These are phyloP conservation scores for Blastomyces parvus DNA, from an alignment of 2,329 filamentous ascomycete genomes.

Conservation along the genomic window DNA sequence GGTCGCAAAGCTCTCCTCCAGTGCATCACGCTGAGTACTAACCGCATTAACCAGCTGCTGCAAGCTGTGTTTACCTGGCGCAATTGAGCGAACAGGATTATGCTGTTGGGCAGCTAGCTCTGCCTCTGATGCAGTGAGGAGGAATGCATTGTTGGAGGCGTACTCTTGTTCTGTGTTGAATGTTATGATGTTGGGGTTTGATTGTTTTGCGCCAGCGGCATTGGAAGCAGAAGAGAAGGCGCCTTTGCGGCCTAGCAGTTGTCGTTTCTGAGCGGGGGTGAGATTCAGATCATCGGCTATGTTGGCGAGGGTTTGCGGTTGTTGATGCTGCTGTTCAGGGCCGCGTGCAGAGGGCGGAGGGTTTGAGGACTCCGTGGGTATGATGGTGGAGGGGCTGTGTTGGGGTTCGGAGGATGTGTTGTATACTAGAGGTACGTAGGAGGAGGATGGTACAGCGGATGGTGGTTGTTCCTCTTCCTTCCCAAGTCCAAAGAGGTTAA, in stretches of 20 bases:
- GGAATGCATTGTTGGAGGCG: constrained; percentile 66
- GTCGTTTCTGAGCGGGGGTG: constrained; percentile 63
- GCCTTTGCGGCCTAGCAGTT: constrained; percentile 66
- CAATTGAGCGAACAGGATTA: constrained; percentile 72
- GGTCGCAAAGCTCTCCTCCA: constrained; percentile 85
- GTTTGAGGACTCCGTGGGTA: constrained; percentile 10
- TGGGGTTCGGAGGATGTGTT: constrained; percentile 18
- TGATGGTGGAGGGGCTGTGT: background rate
- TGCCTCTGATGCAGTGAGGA: constrained; percentile 55
- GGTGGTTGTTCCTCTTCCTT: constrained; percentile 20
- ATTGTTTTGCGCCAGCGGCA: constrained; percentile 27
- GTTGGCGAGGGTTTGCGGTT: constrained; percentile 50
- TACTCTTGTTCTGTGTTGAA: constrained; percentile 90
- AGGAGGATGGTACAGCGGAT: constrained; percentile 11
- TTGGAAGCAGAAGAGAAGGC: background rate
- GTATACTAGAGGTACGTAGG: constrained; percentile 36
- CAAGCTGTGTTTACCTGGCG: constrained; percentile 81
- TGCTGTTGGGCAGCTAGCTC: constrained; percentile 48
- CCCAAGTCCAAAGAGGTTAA: constrained; percentile 37
- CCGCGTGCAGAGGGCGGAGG: background rate
- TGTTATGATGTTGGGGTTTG: constrained; percentile 61
- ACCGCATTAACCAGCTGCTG: constrained; percentile 79
- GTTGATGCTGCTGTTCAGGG: background rate
- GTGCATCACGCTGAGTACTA: constrained; percentile 68
- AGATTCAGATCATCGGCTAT: constrained; percentile 73